Percentiles rank a stretch among this genome's conserved stretches.
phyloP scores from a whole-genome alignment of 352 stramenopile species.

The Globisporangium echinulatum region DNA sequence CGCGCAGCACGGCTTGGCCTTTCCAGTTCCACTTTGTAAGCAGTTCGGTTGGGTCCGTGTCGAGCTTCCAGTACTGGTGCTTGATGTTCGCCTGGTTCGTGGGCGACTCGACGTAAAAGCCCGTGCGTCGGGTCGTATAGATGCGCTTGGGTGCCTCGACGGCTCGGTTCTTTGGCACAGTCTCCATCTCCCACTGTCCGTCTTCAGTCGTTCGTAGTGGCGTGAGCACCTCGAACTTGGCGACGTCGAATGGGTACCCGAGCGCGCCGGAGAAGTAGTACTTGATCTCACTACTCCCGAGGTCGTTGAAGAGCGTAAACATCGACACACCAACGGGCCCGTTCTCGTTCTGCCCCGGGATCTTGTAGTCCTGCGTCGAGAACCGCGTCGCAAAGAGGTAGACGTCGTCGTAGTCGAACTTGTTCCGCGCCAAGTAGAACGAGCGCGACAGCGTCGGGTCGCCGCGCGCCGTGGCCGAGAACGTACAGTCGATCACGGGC shows the following conservation, averaged over 20 bases:
- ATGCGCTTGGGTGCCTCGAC: neutral
- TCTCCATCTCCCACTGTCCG: neutral
- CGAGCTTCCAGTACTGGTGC: slow-evolving; percentile 13
- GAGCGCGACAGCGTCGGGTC: neutral
- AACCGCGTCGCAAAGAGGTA: slow-evolving; percentile 1
- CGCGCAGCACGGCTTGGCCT: slow-evolving; percentile 20
- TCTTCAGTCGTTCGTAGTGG: neutral
- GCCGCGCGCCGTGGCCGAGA: neutral
- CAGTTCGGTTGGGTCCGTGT: slow-evolving; percentile 7
- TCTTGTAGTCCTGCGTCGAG: slow-evolving; percentile 3
- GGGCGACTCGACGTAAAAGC: slow-evolving; percentile 17
- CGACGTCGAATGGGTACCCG: slow-evolving; percentile 1
- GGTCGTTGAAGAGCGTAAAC: slow-evolving; percentile 5
- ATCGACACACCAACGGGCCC: slow-evolving; percentile 1
- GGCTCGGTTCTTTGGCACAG: neutral
- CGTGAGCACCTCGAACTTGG: neutral
- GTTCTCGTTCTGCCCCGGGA: neutral
- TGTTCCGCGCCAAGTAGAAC: slow-evolving; percentile 5
- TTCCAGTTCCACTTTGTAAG: slow-evolving; percentile 7
- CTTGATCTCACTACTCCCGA: neutral
- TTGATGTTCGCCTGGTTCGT: slow-evolving; percentile 33
- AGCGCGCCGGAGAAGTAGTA: slow-evolving; percentile 2
- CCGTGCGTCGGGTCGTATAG: neutral
- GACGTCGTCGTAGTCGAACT: neutral
- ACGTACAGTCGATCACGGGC: slow-evolving; percentile 1